Evolutionary conservation across 164 flowering plant species (phyloP).

Genomic region (Sedum album): DNA sequence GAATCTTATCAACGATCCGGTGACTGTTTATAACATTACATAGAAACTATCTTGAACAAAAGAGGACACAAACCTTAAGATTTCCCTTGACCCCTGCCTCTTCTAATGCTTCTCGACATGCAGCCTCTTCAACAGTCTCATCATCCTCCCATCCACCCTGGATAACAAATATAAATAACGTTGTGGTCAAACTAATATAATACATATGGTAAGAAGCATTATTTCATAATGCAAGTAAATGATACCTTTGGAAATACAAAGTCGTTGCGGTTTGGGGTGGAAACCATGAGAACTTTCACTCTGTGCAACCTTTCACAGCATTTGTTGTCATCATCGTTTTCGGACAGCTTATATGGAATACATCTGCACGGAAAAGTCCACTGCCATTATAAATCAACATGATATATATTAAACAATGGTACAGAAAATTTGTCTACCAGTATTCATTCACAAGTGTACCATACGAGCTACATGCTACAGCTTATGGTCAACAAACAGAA

Average conservation of each 20-base stretch:
- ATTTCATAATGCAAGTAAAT: background rate
- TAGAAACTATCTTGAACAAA: background rate
- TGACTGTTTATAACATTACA: background rate
- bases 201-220: background rate
- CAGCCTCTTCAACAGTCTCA: too few relatives aligned
- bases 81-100: slow-evolving; percentile 62
- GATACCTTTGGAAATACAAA: slow-evolving; percentile 75
- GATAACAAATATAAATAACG: slow-evolving; percentile 10
- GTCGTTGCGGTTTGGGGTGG: too few relatives aligned
- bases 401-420: too few relatives aligned
- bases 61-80: slow-evolving; percentile 36
- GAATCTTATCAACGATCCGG: background rate
- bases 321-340: slow-evolving; percentile 20
- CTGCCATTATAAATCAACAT: too few relatives aligned
- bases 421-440: too few relatives aligned
- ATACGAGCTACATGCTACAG: too few relatives aligned
- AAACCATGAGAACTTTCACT: too few relatives aligned
- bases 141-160: slow-evolving; percentile 95
- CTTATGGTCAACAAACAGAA: too few relatives aligned
- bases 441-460: too few relatives aligned
- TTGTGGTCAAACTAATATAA: background rate
- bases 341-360: slow-evolving; percentile 52
- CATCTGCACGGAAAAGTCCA: slow-evolving; percentile 35
- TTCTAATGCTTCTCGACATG: too few relatives aligned
- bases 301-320: slow-evolving; percentile 15